Evolutionary conservation across 768 basidiomycete species (phyloP).

Genomic region (Hypholoma sublateritium): DNA sequence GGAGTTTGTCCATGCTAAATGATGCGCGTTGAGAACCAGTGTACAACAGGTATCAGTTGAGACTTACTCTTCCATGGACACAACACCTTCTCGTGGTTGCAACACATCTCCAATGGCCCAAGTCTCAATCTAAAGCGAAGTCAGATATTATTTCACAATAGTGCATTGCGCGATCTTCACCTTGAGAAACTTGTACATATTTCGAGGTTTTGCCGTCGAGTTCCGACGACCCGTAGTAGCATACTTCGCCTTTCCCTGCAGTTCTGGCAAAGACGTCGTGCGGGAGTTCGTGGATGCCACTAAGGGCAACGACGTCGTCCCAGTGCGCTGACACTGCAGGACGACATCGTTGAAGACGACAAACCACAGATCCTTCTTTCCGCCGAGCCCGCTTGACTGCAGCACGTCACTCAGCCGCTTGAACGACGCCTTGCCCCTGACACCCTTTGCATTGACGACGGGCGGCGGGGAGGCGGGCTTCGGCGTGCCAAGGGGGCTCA

Average conservation of each 20-base stretch:
- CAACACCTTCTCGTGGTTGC: slow-evolving; percentile 76
- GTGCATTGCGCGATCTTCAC: slow-evolving; percentile 34
- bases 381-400: slow-evolving; percentile 52
- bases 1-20: slow-evolving; percentile 67
- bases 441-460: slow-evolving; percentile 50
- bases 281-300: slow-evolving; percentile 66
- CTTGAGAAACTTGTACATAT: slow-evolving; percentile 93
- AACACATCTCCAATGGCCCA: slow-evolving; percentile 81
- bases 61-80: slow-evolving; percentile 89
- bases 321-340: slow-evolving; percentile 86
- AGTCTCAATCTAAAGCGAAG: slow-evolving; percentile 65
- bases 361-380: slow-evolving; percentile 91
- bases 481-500: slow-evolving; percentile 27
- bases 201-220: slow-evolving; percentile 79
- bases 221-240: slow-evolving; percentile 77
- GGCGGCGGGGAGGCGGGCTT: slow-evolving; percentile 45
- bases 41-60: background rate
- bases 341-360: slow-evolving; percentile 97
- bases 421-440: slow-evolving; percentile 84
- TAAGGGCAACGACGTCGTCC: slow-evolving; percentile 82
- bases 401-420: slow-evolving; percentile 91
- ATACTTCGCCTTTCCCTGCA: slow-evolving; percentile 82
- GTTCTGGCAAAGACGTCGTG: slow-evolving; percentile 78
- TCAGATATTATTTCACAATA: slow-evolving; percentile 4
- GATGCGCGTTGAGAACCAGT: slow-evolving; percentile 11